phyloP scores from a whole-genome alignment of 768 basidiomycete species.

The Pisolithus orientalis region DNA sequence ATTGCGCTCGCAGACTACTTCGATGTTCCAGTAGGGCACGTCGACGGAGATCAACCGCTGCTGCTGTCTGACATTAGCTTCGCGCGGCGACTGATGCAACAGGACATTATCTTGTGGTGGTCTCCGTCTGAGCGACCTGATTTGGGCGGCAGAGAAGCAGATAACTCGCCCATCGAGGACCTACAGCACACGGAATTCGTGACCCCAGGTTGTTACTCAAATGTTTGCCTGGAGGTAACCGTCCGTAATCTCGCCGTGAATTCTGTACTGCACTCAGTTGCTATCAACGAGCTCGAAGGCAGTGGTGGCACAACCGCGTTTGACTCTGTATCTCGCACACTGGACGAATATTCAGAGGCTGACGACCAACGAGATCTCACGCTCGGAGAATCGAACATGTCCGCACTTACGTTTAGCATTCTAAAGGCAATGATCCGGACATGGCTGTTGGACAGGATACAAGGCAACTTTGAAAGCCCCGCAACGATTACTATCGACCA shows the following conservation, averaged over 20 bases:
- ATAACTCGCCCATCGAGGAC: conserved; percentile 70
- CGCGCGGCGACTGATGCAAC: conserved; percentile 76
- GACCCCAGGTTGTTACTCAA: conserved; percentile 81
- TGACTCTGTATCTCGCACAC: conserved; percentile 84
- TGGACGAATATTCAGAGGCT: conserved; percentile 79
- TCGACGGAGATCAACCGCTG: conserved; percentile 87
- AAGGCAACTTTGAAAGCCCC: conserved; percentile 56
- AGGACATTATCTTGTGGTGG: conserved; percentile 97
- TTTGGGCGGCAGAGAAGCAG: conserved; percentile 88
- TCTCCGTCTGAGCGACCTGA: conserved; percentile 85
- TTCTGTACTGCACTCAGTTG: conserved; percentile 85
- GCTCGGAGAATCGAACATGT: conserved; percentile 85
- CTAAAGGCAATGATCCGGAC: conserved; percentile 83
- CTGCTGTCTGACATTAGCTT: conserved; percentile 86
- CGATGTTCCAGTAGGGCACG: conserved; percentile 88
- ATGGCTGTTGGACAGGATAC: conserved; percentile 87
- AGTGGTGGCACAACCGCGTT: conserved; percentile 91
- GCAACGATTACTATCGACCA: conserved; percentile 77
- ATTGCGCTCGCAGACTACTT: conserved; percentile 83
- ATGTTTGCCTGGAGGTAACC: conserved; percentile 86
- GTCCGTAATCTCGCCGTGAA: conserved; percentile 92
- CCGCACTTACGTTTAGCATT: conserved; percentile 78
- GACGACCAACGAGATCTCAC: conserved; percentile 60
- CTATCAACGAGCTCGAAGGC: conserved; percentile 97
- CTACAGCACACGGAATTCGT: conserved; percentile 80